Evolutionary conservation across 768 basidiomycete genomes (phyloP).

Genomic region (Candolleomyces eurysporus): DNA sequence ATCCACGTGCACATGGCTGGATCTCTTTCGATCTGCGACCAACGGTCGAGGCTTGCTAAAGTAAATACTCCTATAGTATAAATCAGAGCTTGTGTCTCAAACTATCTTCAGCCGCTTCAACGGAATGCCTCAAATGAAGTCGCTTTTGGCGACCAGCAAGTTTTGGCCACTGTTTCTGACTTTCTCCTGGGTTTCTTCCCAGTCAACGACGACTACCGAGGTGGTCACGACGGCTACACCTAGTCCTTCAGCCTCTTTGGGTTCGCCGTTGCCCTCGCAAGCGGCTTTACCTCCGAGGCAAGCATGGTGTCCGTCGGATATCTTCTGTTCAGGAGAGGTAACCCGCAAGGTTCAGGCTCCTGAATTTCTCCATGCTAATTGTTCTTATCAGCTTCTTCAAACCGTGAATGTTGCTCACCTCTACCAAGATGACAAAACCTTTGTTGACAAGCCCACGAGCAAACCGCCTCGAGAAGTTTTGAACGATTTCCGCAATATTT

Average conservation of each 20-base stretch:
- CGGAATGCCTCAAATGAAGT: neutral
- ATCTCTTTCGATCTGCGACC: neutral
- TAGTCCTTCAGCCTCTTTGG: slow-evolving; percentile 55
- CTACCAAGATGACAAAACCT: slow-evolving; percentile 81
- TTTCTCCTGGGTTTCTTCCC: neutral
- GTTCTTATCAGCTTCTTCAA: slow-evolving; percentile 63
- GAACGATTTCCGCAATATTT: slow-evolving; percentile 57
- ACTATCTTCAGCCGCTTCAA: slow-evolving; percentile 12
- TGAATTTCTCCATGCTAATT: slow-evolving; percentile 11
- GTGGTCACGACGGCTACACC: slow-evolving; percentile 58
- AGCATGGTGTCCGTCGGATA: slow-evolving; percentile 70
- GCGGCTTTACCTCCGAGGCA: slow-evolving; percentile 64
- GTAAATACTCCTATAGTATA: neutral
- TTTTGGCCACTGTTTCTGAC: slow-evolving; percentile 1
- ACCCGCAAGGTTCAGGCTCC: slow-evolving; percentile 22
- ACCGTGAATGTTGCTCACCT: slow-evolving; percentile 77
- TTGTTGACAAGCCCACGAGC: slow-evolving; percentile 85
- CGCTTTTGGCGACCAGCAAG: neutral
- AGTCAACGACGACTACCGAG: neutral
- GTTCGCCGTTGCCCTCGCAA: slow-evolving; percentile 61
- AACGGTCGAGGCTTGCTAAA: neutral
- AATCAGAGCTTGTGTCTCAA: neutral
- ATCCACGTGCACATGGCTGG: neutral
- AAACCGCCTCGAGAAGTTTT: slow-evolving; percentile 65
- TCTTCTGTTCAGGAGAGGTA: slow-evolving; percentile 80